Evolutionary conservation across 177 flowering plant species (phyloP), one percentile per base, ranked within the genome.

Genomic region (Telopea speciosissima): DNA sequence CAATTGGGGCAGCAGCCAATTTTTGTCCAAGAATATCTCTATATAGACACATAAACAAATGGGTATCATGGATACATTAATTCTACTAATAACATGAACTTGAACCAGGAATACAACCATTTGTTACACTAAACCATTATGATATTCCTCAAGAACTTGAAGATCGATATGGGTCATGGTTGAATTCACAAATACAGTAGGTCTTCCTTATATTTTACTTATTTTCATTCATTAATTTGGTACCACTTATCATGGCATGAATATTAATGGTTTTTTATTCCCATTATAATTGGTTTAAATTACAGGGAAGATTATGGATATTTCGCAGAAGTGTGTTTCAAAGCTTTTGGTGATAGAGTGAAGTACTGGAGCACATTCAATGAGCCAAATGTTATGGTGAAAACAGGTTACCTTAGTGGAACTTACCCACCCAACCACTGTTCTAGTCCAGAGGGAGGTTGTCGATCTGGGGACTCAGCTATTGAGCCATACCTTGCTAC

Each of bases 311-410:
- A 86, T 67, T 83, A 74, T 70, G 81, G 83, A 0, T 82, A 84
- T 70, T 84, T 79, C 64, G 85, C 87, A 12, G 87, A 84, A 0
- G 85, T 91, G 33, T 91, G 97, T 62, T 91, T 89, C 84, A 85
- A 89, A 77, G 76, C 77, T 7, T 91, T 81, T 73, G 94, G 97
- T 23, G 94, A 89, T 74, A 84, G 90, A 74, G 97, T 91, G 59
- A 91, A 91, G 83, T 81, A 91, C 63, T 91, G 94, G 97, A 75
- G 86, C 77, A 85, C 97, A 8, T 84, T 86, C 49, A 91, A 89
- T 72, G 94, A 91, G 65, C 94, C 97, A 6, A 80, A 87, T 71
- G 84, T 85, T 4, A 80, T 84, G 10, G 89, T 72, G 0, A 68
- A 76, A 1, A 31, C 73, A 58, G 84, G 70, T 2, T 88, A 82